Conservation (phyloP, 495 filamentous ascomycete genomes). For the Rostrohypoxylon terebratum region DNA sequence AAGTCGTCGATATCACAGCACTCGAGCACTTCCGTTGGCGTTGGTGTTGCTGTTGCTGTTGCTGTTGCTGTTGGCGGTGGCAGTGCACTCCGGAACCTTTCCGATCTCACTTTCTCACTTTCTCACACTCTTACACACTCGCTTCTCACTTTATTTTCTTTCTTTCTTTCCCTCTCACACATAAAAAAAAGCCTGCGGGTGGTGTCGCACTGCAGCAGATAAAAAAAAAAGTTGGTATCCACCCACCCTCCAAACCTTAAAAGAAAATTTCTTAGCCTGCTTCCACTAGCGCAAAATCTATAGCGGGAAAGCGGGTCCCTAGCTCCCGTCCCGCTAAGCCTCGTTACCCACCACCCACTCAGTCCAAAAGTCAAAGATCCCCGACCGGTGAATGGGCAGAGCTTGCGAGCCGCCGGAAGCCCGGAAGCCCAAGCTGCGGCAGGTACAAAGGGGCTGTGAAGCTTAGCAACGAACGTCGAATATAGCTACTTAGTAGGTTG, state of each 20-base stretch:
- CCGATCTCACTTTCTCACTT: not conserved
- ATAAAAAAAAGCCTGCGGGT: not conserved
- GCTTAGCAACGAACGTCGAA: not conserved
- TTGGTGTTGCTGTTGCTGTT: not conserved
- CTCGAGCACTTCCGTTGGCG: no score
- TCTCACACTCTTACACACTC: not conserved
- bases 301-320: slow-evolving; percentile 16
- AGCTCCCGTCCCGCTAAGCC: slow-evolving; percentile 19
- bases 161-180: not conserved
- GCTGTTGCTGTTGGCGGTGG: slow-evolving; percentile 20
- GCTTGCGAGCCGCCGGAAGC: not conserved
- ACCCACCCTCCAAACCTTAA: slow-evolving; percentile 2
- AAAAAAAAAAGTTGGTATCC: not conserved
- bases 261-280: slow-evolving; percentile 1
- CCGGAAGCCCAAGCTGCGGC: slow-evolving; percentile 7
- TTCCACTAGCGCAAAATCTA: not conserved
- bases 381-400: not conserved
- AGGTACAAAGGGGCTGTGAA: slow-evolving; percentile 8
- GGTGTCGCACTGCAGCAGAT: slow-evolving; percentile 29
- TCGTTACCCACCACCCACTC: no score
- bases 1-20: no score
- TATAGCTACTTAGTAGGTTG: no score
- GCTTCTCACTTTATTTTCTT: not conserved
- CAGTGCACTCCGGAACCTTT: slow-evolving; percentile 21
- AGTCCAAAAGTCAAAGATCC: not conserved